These are phyloP conservation scores for Neotropicomus parvogracilis DNA, from an alignment of 1,284 basidiomycete species.

Conservation along the genomic window DNA sequence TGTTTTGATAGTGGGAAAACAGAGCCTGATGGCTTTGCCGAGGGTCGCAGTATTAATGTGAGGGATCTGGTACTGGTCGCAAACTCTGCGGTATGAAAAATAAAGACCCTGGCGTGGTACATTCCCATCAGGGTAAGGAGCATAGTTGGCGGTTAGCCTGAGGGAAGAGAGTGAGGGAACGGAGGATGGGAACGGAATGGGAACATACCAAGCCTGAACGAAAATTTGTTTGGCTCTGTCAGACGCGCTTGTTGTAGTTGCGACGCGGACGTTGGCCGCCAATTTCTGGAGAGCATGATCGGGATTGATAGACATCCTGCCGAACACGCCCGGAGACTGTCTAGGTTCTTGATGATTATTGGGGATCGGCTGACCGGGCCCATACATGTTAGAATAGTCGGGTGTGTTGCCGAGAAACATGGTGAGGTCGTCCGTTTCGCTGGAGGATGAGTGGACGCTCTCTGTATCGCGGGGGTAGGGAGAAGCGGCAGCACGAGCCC, in stretches of 20 bases:
- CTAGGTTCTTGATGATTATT: slow-evolving; percentile 56
- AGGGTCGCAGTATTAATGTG: slow-evolving; percentile 93
- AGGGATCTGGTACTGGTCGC: slow-evolving; percentile 84
- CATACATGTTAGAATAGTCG: slow-evolving; percentile 63
- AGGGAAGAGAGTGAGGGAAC: slow-evolving; percentile 17
- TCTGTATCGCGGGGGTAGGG: slow-evolving; percentile 80
- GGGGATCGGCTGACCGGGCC: slow-evolving; percentile 45
- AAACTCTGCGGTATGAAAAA: slow-evolving; percentile 87
- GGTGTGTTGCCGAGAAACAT: slow-evolving; percentile 61
- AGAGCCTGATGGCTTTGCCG: slow-evolving; percentile 88
- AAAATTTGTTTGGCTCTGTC: slow-evolving; percentile 88
- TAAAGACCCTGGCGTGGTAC: slow-evolving; percentile 86
- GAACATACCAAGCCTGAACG: slow-evolving; percentile 77
- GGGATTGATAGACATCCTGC: slow-evolving; percentile 66
- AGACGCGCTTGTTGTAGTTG: slow-evolving; percentile 83
- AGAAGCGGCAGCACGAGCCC: slow-evolving; percentile 71
- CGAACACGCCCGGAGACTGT: slow-evolving; percentile 65
- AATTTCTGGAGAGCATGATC: slow-evolving; percentile 81
- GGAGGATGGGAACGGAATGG: slow-evolving; percentile 7
- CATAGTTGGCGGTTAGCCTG: slow-evolving; percentile 84
- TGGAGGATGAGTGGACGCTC: slow-evolving; percentile 79
- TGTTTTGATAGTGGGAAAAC: slow-evolving; percentile 92
- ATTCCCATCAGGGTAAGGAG: slow-evolving; percentile 86
- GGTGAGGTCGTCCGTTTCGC: slow-evolving; percentile 78
- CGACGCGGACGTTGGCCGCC: slow-evolving; percentile 79